phyloP scores from a whole-genome alignment of 2,329 filamentous ascomycete genomes.

The Aspergillus clavatus region DNA sequence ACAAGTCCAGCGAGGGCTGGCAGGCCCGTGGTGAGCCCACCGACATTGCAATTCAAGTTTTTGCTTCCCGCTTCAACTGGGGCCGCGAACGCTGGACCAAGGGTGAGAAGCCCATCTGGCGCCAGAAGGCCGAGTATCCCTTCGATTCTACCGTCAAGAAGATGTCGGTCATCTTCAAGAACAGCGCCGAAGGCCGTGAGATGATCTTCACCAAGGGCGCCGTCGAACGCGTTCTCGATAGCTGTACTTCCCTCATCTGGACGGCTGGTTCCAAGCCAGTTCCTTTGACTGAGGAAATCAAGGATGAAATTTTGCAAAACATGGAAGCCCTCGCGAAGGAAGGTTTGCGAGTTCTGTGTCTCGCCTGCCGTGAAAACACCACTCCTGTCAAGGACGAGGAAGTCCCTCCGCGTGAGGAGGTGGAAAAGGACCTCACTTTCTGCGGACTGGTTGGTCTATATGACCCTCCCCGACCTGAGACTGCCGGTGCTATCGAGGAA shows the following conservation, averaged over 20 bases:
- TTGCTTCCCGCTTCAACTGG: slow-evolving; percentile 64
- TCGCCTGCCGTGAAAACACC: slow-evolving; percentile 47
- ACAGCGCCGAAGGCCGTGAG: slow-evolving; percentile 17
- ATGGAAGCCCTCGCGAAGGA: slow-evolving; percentile 64
- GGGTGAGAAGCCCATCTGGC: slow-evolving; percentile 50
- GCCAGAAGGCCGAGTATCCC: slow-evolving; percentile 62
- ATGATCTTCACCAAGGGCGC: slow-evolving; percentile 48
- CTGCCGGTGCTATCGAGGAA: slow-evolving; percentile 64
- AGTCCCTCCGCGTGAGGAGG: slow-evolving; percentile 47
- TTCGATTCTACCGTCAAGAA: slow-evolving; percentile 73
- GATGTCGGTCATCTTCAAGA: slow-evolving; percentile 65
- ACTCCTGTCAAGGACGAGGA: slow-evolving; percentile 13
- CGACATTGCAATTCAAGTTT: slow-evolving; percentile 71
- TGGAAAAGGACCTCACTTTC: slow-evolving; percentile 67
- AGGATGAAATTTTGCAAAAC: slow-evolving; percentile 57
- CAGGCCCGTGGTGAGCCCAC: slow-evolving; percentile 63
- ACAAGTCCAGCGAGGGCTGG: slow-evolving; percentile 53
- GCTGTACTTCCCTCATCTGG: slow-evolving; percentile 52
- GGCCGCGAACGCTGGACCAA: slow-evolving; percentile 51
- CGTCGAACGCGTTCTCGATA: slow-evolving; percentile 63
- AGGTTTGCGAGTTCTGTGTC: slow-evolving; percentile 64
- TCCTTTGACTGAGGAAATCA: slow-evolving; percentile 51
- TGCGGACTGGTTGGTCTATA: slow-evolving; percentile 82
- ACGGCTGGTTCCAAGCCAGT: slow-evolving; percentile 34
- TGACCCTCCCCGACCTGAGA: slow-evolving; percentile 78